Evolutionary conservation across 1,284 basidiomycete species (phyloP).

Genomic region (Pascua sp.): DNA sequence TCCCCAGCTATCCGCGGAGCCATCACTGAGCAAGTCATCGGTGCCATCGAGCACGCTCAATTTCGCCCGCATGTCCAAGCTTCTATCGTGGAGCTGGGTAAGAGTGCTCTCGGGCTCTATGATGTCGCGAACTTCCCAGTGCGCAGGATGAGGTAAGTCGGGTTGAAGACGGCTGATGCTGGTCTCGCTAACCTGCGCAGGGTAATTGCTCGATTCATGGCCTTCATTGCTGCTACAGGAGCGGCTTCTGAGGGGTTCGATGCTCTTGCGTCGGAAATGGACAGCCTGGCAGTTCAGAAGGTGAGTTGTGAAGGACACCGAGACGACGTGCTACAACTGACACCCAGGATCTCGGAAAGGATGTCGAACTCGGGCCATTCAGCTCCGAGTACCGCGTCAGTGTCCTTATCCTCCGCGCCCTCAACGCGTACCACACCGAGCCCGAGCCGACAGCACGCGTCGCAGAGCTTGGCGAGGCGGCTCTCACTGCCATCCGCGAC

Average conservation of each 20-base stretch:
- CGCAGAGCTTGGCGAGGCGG: constrained; percentile 14
- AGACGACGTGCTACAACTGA: too few relatives aligned
- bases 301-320: neutral
- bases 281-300: neutral
- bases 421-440: constrained; percentile 30
- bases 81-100: constrained; percentile 24
- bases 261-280: constrained; percentile 1
- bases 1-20: constrained; percentile 15
- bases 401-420: constrained; percentile 20
- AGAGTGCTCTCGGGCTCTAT: constrained; percentile 33
- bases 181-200: constrained; percentile 6
- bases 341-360: constrained; percentile 11
- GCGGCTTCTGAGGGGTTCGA: constrained; percentile 22
- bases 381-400: constrained; percentile 27
- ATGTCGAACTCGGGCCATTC: constrained; percentile 16
- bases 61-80: constrained; percentile 26
- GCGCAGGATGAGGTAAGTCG: constrained; percentile 30
- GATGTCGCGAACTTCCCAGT: constrained; percentile 26
- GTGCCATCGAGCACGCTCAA: constrained; percentile 19
- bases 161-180: too few relatives aligned
- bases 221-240: constrained; percentile 22
- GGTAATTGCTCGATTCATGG: constrained; percentile 12
- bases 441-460: constrained; percentile 20
- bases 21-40: constrained; percentile 30
- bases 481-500: constrained; percentile 21